phyloP scores from a whole-genome alignment of 768 basidiomycete genomes.

The Rickenella mellea region DNA sequence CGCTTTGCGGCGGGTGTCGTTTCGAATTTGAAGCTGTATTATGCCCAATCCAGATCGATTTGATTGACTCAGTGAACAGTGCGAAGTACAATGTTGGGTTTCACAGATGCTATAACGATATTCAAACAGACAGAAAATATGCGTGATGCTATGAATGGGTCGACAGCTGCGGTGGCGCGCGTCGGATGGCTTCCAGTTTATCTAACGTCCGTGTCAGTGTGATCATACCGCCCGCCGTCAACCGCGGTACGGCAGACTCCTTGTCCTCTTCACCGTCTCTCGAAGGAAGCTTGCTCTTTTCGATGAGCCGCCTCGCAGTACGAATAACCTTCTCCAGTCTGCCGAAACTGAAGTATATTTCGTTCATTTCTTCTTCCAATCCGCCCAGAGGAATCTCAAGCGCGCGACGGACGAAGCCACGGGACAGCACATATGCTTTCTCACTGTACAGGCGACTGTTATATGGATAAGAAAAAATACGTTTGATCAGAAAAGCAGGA shows the following conservation, averaged over 20 bases:
- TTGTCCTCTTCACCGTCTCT: constrained; percentile 20
- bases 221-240: constrained; percentile 74
- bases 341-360: constrained; percentile 59
- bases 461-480: not conserved
- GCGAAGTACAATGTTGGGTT: too few relatives aligned
- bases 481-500: not conserved
- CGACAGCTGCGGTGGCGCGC: not conserved
- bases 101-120: too few relatives aligned
- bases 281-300: constrained; percentile 44
- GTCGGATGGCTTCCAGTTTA: constrained; percentile 44
- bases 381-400: constrained; percentile 69
- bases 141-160: not conserved
- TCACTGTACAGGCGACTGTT: constrained; percentile 85
- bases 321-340: constrained; percentile 60
- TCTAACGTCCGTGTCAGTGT: constrained; percentile 64
- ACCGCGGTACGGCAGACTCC: constrained; percentile 57
- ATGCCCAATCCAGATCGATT: too few relatives aligned
- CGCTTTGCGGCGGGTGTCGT: too few relatives aligned
- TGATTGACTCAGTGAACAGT: too few relatives aligned
- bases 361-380: constrained; percentile 61
- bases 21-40: too few relatives aligned
- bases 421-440: constrained; percentile 85
- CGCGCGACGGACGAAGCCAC: constrained; percentile 84
- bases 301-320: constrained; percentile 54
- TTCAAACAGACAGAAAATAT: constrained; percentile 1